phyloP scores from a whole-genome alignment of 306 rosid species.

The Vigna mungo region DNA sequence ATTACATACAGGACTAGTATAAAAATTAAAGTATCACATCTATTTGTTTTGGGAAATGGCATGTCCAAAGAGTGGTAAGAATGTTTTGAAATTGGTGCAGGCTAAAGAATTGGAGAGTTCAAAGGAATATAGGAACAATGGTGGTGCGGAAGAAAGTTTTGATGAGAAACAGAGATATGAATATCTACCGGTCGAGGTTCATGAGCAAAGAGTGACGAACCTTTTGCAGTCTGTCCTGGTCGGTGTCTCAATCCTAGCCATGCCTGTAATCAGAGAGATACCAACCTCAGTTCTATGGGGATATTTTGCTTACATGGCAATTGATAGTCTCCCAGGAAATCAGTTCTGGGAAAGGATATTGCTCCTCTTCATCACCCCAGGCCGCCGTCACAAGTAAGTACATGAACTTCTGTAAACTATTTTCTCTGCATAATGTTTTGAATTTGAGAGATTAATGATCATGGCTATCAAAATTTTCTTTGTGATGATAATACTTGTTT shows the following conservation, averaged over 20 bases:
- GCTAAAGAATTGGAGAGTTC: constrained; percentile 56
- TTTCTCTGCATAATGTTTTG: neutral
- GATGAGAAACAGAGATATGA: constrained; percentile 81
- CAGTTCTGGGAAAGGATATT: constrained; percentile 93
- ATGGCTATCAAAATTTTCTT: neutral
- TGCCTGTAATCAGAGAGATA: constrained; percentile 71
- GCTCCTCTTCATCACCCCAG: constrained; percentile 77
- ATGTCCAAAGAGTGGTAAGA: constrained; percentile 15
- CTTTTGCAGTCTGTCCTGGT: constrained; percentile 77
- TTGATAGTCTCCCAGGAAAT: constrained; percentile 94
- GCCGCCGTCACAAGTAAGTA: constrained; percentile 80
- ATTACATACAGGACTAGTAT: no score
- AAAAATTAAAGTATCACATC: no score
- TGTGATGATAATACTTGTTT: no score
- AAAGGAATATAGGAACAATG: constrained; percentile 54
- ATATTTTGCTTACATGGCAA: constrained; percentile 92
- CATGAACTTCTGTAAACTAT: neutral
- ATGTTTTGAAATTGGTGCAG: constrained; percentile 45
- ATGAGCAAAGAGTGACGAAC: constrained; percentile 91
- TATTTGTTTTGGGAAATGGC: no score
- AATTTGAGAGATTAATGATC: neutral
- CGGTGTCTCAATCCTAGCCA: constrained; percentile 66
- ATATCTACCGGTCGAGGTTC: constrained; percentile 80
- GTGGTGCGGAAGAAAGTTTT: constrained; percentile 49
- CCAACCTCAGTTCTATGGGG: constrained; percentile 98